Evolutionary conservation across 163 green algal genomes (phyloP).

Genomic region (Scenedesmus sp.): DNA sequence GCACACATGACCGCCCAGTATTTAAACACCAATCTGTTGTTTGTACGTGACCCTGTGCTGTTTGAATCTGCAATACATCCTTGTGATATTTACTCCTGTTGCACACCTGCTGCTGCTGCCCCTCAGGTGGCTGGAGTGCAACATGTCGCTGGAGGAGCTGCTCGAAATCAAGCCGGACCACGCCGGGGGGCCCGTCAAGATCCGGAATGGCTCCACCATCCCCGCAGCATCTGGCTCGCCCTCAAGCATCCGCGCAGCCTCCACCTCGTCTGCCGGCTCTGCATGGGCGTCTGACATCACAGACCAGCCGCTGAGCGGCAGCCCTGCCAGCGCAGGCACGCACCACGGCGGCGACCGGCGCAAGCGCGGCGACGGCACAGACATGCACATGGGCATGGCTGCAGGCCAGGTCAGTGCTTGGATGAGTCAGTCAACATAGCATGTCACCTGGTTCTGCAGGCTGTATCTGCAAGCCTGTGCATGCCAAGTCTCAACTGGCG

Average conservation of each 20-base stretch:
- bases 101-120: neutral
- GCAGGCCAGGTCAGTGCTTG: slow-evolving; percentile 26
- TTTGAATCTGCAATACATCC: no score
- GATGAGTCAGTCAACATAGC: neutral
- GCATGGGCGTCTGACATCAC: slow-evolving; percentile 48
- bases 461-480: no score
- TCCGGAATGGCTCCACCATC: neutral
- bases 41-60: no score
- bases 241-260: slow-evolving; percentile 8
- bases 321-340: slow-evolving; percentile 29
- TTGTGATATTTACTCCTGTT: no score
- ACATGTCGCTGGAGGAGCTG: slow-evolving; percentile 44
- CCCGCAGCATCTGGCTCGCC: slow-evolving; percentile 23
- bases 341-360: neutral
- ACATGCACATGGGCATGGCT: neutral
- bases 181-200: slow-evolving; percentile 30
- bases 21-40: no score
- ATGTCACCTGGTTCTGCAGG: no score
- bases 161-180: slow-evolving; percentile 53
- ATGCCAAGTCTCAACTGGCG: no score
- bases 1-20: no score
- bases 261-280: slow-evolving; percentile 52
- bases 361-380: neutral
- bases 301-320: slow-evolving; percentile 45
- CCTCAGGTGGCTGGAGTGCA: slow-evolving; percentile 39